Conservation (phyloP, 495 filamentous ascomycete genomes). For the Aspergillus egyptiacus region DNA sequence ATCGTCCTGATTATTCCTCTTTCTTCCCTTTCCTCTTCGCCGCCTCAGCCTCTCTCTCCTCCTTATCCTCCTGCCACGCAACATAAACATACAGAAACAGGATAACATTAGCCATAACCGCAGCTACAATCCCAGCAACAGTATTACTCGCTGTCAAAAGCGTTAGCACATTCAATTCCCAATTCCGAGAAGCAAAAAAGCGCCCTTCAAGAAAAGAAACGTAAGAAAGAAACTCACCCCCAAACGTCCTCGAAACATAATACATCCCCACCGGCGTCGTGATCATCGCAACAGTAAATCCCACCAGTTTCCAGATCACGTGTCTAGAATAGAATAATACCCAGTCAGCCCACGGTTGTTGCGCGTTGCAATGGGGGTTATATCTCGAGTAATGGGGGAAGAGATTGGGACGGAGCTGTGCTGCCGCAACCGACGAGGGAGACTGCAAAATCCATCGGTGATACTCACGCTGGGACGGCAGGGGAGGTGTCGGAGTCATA, state of each 20-base stretch:
- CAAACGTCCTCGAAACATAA: slow-evolving; percentile 75
- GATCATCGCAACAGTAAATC: slow-evolving; percentile 89
- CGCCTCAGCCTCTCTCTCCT: slow-evolving; percentile 48
- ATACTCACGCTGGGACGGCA: slow-evolving; percentile 70
- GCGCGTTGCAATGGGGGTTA: no score
- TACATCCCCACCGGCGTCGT: slow-evolving; percentile 78
- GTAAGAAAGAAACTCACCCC: slow-evolving; percentile 47
- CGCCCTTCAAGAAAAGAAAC: neutral
- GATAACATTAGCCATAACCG: slow-evolving; percentile 85
- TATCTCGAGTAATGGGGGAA: no score
- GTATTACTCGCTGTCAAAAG: slow-evolving; percentile 69
- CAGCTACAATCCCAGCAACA: slow-evolving; percentile 75
- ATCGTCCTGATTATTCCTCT: slow-evolving; percentile 34
- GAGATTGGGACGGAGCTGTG: no score
- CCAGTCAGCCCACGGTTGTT: no score
- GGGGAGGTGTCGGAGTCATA: slow-evolving; percentile 47
- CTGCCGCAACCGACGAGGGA: no score
- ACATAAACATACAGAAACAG: slow-evolving; percentile 87
- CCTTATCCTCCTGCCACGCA: slow-evolving; percentile 82
- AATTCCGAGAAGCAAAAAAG: neutral
- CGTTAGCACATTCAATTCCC: neutral
- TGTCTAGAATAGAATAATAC: slow-evolving; percentile 46
- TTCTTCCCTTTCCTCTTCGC: slow-evolving; percentile 56
- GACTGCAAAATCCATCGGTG: no score
- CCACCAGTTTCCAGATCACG: slow-evolving; percentile 83